These are phyloP conservation scores for Malus hybrid DNA, from an alignment of 331 rosid genomes.

Conservation along the genomic window DNA sequence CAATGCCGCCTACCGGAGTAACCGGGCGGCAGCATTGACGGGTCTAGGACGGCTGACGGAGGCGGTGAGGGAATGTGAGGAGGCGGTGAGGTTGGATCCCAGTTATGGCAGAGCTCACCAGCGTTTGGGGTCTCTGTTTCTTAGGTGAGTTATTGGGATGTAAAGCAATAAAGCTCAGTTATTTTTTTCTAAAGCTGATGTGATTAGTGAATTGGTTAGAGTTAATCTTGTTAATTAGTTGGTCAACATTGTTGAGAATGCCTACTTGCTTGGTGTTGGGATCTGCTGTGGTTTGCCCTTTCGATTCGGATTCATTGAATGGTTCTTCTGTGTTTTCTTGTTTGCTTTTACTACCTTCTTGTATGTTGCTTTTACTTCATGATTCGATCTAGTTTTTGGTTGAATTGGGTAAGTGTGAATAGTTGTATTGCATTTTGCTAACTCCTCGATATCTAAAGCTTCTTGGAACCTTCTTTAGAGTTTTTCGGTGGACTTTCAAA, in stretches of 20 bases:
- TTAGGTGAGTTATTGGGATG: conserved; percentile 47
- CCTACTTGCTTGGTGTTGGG: not conserved
- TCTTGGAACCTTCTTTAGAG: not conserved
- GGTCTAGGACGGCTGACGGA: conserved; percentile 60
- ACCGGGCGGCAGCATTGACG: conserved; percentile 89
- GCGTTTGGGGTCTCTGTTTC: conserved; percentile 71
- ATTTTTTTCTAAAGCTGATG: not conserved
- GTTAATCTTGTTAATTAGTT: not conserved
- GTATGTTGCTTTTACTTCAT: not conserved
- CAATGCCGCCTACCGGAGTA: conserved; percentile 70
- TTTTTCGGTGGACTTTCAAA: not conserved
- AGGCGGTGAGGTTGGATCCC: conserved; percentile 84
- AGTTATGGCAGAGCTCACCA: conserved; percentile 77
- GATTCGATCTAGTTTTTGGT: not conserved
- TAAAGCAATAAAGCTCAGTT: not conserved
- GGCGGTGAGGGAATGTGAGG: conserved; percentile 82
- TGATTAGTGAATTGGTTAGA: not conserved
- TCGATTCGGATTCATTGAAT: not conserved
- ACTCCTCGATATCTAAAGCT: not conserved
- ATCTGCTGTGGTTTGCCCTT: not conserved
- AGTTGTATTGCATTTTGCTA: not conserved
- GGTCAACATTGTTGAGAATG: conserved; percentile 2
- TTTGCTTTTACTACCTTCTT: not conserved
- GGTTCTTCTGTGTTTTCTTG: not conserved
- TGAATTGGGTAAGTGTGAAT: not conserved